Evolutionary conservation across 2,329 filamentous ascomycete species (phyloP).

Genomic region (Nannizzia gypsea): DNA sequence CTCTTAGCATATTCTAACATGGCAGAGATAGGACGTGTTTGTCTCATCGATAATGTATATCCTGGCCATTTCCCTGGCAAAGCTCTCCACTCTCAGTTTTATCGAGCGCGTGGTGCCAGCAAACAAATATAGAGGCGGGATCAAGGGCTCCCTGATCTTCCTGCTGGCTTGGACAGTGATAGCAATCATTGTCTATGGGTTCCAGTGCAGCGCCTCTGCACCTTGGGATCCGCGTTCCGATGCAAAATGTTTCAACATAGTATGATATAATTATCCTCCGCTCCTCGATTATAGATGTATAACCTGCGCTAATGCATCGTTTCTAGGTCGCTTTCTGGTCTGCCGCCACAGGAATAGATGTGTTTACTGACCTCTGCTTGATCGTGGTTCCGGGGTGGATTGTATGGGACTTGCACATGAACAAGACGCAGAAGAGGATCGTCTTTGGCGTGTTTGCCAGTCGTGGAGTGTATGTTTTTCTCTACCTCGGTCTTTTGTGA

Average conservation of each 20-base stretch:
- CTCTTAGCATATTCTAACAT: not conserved
- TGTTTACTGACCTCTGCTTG: not conserved
- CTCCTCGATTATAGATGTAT: not conserved
- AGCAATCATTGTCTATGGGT: slow-evolving; percentile 9
- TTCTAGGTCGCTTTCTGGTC: not conserved
- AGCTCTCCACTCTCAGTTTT: not conserved
- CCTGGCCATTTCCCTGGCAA: not conserved
- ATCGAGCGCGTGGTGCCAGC: not conserved
- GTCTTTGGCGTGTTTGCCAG: not conserved
- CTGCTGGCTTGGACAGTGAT: slow-evolving; percentile 11
- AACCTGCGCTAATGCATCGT: not conserved
- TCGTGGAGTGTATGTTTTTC: not conserved
- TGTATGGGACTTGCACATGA: slow-evolving; percentile 1
- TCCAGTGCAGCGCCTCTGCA: slow-evolving; percentile 11
- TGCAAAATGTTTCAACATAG: not conserved
- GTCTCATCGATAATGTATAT: not conserved
- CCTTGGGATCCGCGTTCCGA: slow-evolving; percentile 7
- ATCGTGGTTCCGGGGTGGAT: slow-evolving; percentile 1
- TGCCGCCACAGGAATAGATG: not conserved
- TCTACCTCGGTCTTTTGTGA: not conserved
- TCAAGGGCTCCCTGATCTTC: not conserved
- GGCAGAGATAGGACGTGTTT: not conserved
- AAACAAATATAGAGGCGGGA: not conserved
- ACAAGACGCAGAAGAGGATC: not conserved
- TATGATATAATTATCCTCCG: not conserved